Conservation (phyloP, 495 filamentous ascomycete genomes). For the Melanomma pulvis-pyrius region DNA sequence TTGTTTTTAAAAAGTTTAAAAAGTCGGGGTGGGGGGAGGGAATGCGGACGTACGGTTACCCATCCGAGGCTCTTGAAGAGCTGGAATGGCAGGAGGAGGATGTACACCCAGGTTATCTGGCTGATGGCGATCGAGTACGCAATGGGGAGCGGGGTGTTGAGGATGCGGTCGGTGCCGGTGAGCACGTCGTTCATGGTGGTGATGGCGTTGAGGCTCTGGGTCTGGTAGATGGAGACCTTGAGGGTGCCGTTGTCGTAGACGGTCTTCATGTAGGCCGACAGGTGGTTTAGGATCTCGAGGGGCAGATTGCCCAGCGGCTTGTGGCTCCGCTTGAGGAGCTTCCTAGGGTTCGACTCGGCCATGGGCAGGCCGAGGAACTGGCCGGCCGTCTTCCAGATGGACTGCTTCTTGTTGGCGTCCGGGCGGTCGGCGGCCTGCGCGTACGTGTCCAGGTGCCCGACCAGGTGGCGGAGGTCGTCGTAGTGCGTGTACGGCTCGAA, state of each 20-base stretch:
- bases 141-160: slow-evolving; percentile 80
- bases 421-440: slow-evolving; percentile 67
- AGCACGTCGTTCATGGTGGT: slow-evolving; percentile 70
- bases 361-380: slow-evolving; percentile 40
- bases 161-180: slow-evolving; percentile 75
- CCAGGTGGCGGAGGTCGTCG: slow-evolving; percentile 61
- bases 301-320: slow-evolving; percentile 44
- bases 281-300: slow-evolving; percentile 41
- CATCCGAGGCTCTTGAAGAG: slow-evolving; percentile 64
- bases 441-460: slow-evolving; percentile 67
- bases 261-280: slow-evolving; percentile 40
- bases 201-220: slow-evolving; percentile 42
- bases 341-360: slow-evolving; percentile 40
- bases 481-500: slow-evolving; percentile 85
- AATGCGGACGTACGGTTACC: slow-evolving; percentile 55
- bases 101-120: slow-evolving; percentile 88
- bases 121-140: slow-evolving; percentile 85
- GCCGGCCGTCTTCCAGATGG: slow-evolving; percentile 25
- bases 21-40: background rate
- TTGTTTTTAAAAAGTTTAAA: too few species aligned
- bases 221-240: slow-evolving; percentile 44
- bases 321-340: slow-evolving; percentile 37
- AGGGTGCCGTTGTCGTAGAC: slow-evolving; percentile 57
- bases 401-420: slow-evolving; percentile 52
- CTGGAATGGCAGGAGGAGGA: slow-evolving; percentile 83